Base-by-base conservation (phyloP, 306 rosid species). In the Hylodesmum podocarpum region DNA sequence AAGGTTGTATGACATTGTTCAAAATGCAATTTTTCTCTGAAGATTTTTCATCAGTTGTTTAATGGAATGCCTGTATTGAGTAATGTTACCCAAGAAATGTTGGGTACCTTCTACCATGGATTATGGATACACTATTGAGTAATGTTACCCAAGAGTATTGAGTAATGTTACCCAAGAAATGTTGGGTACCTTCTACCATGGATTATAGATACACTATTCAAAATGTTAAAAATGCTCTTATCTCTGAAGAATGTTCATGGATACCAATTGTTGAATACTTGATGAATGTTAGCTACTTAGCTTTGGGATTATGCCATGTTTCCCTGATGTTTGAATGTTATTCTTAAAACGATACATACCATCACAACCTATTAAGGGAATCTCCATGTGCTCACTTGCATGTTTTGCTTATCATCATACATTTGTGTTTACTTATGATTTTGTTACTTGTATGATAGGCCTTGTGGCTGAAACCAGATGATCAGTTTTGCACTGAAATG, bases 401-500 rank as follows among this genome's bases (percentile, higher is more conserved):
- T 31, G 8, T 36, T 76, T 59, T 31, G 29, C 71, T 54, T n/a
- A 57, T 40, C 64, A 57, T 40, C 64, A 44, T 47, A 55, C 74
- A 6, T 78, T 65, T 71, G 55, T 66, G 75, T 82, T 40, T 34
- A 80, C 62, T 63, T 14, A 29, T 54, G 58, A 63, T 59, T 54
- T 81, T 79, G 37, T 70, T 83, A 44, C 49, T 44, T 59, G 14
- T 43, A 71, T 82, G 73, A 76, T 76, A 95, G 99, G 99, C 99
- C 22, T 66, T 92, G 62, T 90, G 99, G 97, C 84, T 90, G 62
- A 80, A 86, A 74, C 88, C 99, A 5, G 97, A 91, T 24, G 97
- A 95, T 77, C 99, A 88, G 44, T 92, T 95, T 71, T 92, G 96
- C 86, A 92, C 97, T 3, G 97, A 95, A 82, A 92, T 95, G 99